A percentile compares a stretch with the other conserved stretches of the same genome.
Conservation (phyloP, 1,139 yeast species). For the Cylindricascospora bacillispora region DNA sequence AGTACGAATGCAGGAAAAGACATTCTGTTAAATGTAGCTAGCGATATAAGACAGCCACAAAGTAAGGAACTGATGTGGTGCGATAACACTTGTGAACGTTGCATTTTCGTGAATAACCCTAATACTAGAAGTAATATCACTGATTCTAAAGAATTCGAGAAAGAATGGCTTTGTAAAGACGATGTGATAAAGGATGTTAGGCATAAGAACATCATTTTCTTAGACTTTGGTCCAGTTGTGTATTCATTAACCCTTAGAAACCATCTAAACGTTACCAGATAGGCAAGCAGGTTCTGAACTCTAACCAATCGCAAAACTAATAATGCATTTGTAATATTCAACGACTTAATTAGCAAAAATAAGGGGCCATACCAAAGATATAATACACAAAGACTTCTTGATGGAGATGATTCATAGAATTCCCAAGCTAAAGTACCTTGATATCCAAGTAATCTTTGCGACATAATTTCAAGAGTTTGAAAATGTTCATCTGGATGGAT, state of each 20-base stretch:
- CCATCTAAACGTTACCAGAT: slow-evolving; percentile 17
- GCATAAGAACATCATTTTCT: slow-evolving; percentile 48
- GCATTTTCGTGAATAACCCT: slow-evolving; percentile 21
- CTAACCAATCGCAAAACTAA: slow-evolving; percentile 46
- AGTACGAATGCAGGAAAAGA: slow-evolving; percentile 69
- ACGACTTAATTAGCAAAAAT: slow-evolving; percentile 14
- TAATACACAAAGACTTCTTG: slow-evolving; percentile 64
- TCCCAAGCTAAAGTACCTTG: slow-evolving; percentile 75
- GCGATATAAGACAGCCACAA: slow-evolving; percentile 42
- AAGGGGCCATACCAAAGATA: slow-evolving; percentile 62
- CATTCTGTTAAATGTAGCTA: slow-evolving; percentile 75
- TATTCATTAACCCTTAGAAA: neutral
- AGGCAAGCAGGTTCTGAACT: slow-evolving; percentile 39
- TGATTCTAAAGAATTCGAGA: slow-evolving; percentile 81
- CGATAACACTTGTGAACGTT: slow-evolving; percentile 2
- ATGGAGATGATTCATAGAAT: slow-evolving; percentile 43
- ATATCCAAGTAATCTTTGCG: slow-evolving; percentile 32
- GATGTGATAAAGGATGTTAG: slow-evolving; percentile 72
- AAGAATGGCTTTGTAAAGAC: slow-evolving; percentile 75
- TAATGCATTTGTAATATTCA: slow-evolving; percentile 26
- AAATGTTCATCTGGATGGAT: slow-evolving; percentile 97
- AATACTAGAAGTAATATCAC: slow-evolving; percentile 46
- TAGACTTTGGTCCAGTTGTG: slow-evolving; percentile 4
- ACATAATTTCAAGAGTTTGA: slow-evolving; percentile 69
- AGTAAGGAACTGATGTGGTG: slow-evolving; percentile 23